Evolutionary conservation across 2,329 filamentous ascomycete species (phyloP).

Genomic region (Alternaria postmessia): DNA sequence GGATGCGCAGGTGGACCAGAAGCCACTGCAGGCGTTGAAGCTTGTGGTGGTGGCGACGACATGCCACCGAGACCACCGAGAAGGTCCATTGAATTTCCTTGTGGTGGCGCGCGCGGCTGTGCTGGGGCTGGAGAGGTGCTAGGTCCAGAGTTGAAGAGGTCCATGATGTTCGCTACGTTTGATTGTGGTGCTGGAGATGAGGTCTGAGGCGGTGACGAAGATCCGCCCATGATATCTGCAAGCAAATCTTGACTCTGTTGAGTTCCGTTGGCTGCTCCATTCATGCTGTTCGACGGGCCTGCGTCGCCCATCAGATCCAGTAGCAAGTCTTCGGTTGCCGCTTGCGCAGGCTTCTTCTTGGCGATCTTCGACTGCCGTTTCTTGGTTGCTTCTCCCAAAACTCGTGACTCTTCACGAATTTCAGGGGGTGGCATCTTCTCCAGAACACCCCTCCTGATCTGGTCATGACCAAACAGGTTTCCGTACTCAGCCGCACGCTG

Average conservation of each 20-base stretch:
- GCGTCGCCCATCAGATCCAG: conserved; percentile 89
- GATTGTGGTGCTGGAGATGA: conserved; percentile 47
- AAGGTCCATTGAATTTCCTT: conserved; percentile 51
- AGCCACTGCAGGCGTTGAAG: conserved; percentile 47
- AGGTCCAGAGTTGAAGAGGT: conserved; percentile 72
- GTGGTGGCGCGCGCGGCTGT: conserved; percentile 51
- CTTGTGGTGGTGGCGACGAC: conserved; percentile 59
- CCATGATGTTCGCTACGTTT: conserved; percentile 77
- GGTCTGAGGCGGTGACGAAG: conserved; percentile 56
- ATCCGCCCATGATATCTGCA: conserved; percentile 83
- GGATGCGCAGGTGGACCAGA: conserved; percentile 64
- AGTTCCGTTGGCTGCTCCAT: conserved; percentile 63
- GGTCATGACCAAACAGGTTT: conserved; percentile 90
- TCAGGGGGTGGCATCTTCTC: conserved; percentile 98
- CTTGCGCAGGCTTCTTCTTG: conserved; percentile 77
- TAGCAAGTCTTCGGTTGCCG: conserved; percentile 88
- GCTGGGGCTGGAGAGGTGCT: conserved; percentile 49
- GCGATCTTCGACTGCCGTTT: conserved; percentile 62
- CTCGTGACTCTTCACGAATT: conserved; percentile 92
- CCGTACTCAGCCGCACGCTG: conserved; percentile 94
- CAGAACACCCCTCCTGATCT: conserved; percentile 85
- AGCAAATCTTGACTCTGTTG: conserved; percentile 80
- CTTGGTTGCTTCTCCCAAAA: conserved; percentile 78
- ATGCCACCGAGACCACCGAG: conserved; percentile 55
- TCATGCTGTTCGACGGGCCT: conserved; percentile 64